Base-by-base conservation (phyloP, 495 filamentous ascomycete genomes). In the Aspergillus egyptiacus region DNA sequence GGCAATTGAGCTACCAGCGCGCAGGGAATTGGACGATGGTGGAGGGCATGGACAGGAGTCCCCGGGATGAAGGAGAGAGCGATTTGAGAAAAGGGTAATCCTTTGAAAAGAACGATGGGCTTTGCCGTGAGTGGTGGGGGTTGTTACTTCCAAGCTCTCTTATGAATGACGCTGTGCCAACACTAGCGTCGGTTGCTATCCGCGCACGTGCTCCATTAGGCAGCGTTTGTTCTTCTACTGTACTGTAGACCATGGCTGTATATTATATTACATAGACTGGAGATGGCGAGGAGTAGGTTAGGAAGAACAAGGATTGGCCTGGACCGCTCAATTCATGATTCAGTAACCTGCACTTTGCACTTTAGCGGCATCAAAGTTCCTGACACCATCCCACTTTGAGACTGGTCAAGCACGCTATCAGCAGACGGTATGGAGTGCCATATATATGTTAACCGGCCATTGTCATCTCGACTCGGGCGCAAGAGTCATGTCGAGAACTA, bases 261-360 rank as follows among this genome's bases (percentile, higher is more conserved):
- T n/a, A n/a, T n/a, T n/a, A n/a, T 28, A 28, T 28, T 28, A 28
- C 32, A 2, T 34, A 20, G 15, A 32, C 40, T 14, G 17, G 18
- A 30, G 40, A 17, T 7, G 6, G 11, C 13, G 28, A 17, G 38
- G 8, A 37, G 9, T 15, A 37, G 34, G 11, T 20, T 37, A n/a
- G n/a, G n/a, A n/a, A n/a, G n/a, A n/a, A n/a, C n/a, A n/a, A n/a
- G n/a, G n/a, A n/a, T n/a, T n/a, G n/a, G n/a, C n/a, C n/a, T 55
- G 24, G 43, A 47, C 53, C 53, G 50, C 41, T 55, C 53, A 18
- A 41, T 55, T 46, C 6, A 50, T n/a, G n/a, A n/a, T n/a, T n/a
- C n/a, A n/a, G n/a, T n/a, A n/a, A n/a, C n/a, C n/a, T n/a, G n/a
- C n/a, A n/a, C n/a, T n/a, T n/a, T n/a, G n/a, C n/a, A n/a, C 28